phyloP scores from a whole-genome alignment of 2,329 filamentous ascomycete species.

The Cordyceps fumosorosea region DNA sequence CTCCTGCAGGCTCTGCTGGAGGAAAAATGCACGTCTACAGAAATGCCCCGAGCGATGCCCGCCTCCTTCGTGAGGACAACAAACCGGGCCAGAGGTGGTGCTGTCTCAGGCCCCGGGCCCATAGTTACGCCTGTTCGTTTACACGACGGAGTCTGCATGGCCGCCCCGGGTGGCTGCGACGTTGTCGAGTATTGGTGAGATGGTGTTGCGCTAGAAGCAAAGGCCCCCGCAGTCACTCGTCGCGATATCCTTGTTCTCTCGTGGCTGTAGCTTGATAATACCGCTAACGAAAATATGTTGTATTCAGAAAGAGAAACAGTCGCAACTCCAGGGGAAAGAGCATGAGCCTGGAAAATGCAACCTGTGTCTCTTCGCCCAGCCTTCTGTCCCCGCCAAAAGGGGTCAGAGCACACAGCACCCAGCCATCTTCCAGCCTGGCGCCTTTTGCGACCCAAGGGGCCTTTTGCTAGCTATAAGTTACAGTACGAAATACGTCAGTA shows the following conservation, averaged over 20 bases:
- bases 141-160: background rate
- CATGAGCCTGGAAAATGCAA: background rate
- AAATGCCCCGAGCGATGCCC: background rate
- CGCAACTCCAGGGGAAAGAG: background rate
- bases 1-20: background rate
- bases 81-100: background rate
- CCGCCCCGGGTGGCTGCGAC: background rate
- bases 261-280: background rate
- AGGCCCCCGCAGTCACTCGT: background rate
- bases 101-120: background rate
- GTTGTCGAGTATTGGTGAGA: background rate
- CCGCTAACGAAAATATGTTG: background rate
- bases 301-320: background rate
- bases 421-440: background rate
- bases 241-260: background rate
- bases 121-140: conserved; percentile 3
- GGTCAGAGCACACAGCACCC: conserved; percentile 5
- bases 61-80: background rate
- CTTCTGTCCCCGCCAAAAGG: conserved; percentile 1
- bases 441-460: background rate
- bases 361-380: background rate
- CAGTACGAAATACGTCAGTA: background rate
- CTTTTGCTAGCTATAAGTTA: background rate
- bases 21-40: background rate
- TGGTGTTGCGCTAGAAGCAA: background rate